Conservation (phyloP, 257 asterid genomes). For the Solanum megistacrolobum region DNA sequence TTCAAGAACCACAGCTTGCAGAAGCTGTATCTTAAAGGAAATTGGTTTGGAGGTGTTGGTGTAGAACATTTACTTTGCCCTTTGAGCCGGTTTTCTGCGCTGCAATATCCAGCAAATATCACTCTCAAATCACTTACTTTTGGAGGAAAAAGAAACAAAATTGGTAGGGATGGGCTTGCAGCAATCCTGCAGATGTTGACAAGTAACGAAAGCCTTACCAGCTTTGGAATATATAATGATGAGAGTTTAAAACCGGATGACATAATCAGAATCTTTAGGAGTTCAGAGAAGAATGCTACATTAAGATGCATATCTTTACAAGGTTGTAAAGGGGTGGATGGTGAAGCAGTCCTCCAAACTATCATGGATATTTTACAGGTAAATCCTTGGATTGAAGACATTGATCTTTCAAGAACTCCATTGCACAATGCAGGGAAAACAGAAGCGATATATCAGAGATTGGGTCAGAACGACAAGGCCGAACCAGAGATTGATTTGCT, state of each 20-base stretch:
- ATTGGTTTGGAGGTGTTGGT: slow-evolving; percentile 54
- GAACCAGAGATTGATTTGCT: slow-evolving; percentile 57
- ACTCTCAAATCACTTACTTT: slow-evolving; percentile 42
- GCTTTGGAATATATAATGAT: slow-evolving; percentile 52
- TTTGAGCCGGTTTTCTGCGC: slow-evolving; percentile 57
- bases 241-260: slow-evolving; percentile 43
- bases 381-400: slow-evolving; percentile 84
- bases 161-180: slow-evolving; percentile 58
- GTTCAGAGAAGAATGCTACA: slow-evolving; percentile 57
- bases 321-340: slow-evolving; percentile 80
- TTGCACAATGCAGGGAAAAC: slow-evolving; percentile 52
- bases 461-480: slow-evolving; percentile 42
- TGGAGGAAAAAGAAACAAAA: slow-evolving; percentile 60
- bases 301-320: slow-evolving; percentile 44
- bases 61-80: slow-evolving; percentile 83
- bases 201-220: slow-evolving; percentile 43
- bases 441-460: slow-evolving; percentile 40
- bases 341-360: slow-evolving; percentile 45
- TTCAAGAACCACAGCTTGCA: slow-evolving; percentile 62
- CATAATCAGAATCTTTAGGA: slow-evolving; percentile 47
- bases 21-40: slow-evolving; percentile 49
- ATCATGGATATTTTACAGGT: slow-evolving; percentile 57
- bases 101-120: slow-evolving; percentile 68
- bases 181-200: slow-evolving; percentile 63
- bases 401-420: slow-evolving; percentile 63